Evolutionary conservation across 176 grass and related monocot genomes (phyloP).

Genomic region (Miscanthus lutarioriparius): DNA sequence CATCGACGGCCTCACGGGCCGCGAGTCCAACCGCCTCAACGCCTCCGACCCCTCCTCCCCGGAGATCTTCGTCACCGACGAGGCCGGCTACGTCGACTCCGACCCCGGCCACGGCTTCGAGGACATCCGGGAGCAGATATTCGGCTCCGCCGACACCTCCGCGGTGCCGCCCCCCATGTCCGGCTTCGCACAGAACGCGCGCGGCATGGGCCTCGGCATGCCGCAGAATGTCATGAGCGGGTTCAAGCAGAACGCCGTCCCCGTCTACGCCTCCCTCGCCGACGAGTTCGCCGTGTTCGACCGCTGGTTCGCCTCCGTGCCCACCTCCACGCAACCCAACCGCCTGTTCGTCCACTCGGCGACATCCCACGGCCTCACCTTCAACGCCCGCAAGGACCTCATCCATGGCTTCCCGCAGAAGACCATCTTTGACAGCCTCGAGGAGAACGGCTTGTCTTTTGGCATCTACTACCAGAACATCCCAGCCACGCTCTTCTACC

Average conservation of each 20-base stretch:
- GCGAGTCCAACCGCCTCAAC: conserved; percentile 88
- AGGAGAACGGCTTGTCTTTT: conserved; percentile 72
- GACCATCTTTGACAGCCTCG: conserved; percentile 89
- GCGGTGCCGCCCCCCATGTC: conserved; percentile 71
- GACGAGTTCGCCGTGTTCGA: conserved; percentile 82
- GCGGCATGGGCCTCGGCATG: conserved; percentile 76
- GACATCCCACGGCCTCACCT: conserved; percentile 82
- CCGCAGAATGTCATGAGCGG: conserved; percentile 88
- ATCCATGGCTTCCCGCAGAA: conserved; percentile 94
- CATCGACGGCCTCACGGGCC: conserved; percentile 84
- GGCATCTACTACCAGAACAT: conserved; percentile 97
- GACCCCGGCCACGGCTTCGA: conserved; percentile 95
- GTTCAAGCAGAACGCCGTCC: conserved; percentile 63
- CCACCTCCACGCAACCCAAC: conserved; percentile 88
- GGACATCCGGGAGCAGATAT: conserved; percentile 98
- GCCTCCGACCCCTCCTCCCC: conserved; percentile 72
- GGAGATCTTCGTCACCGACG: conserved; percentile 77
- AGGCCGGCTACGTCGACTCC: conserved; percentile 83
- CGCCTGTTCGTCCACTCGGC: conserved; percentile 93
- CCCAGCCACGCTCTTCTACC: conserved; percentile 79
- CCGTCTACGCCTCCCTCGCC: conserved; percentile 65
- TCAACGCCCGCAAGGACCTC: conserved; percentile 91
- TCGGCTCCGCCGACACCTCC: conserved; percentile 74
- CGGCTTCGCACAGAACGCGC: conserved; percentile 86
- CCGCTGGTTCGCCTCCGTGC: conserved; percentile 88